phyloP scores from a whole-genome alignment of 2,329 filamentous ascomycete species.

The Ophiosphaerella herpotricha region DNA sequence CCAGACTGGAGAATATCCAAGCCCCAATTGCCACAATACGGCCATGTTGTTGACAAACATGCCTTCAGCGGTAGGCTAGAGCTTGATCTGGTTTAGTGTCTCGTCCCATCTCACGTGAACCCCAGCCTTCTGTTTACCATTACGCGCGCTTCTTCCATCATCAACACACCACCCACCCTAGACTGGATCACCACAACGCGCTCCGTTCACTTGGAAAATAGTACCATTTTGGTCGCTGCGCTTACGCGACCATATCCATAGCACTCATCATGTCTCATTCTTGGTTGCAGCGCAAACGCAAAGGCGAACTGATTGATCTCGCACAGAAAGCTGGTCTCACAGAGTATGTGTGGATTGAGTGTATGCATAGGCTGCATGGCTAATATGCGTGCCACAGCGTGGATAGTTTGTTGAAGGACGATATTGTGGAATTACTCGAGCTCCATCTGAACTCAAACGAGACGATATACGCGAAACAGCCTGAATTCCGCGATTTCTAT shows the following conservation, averaged over 20 bases:
- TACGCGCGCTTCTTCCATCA: conserved; percentile 22
- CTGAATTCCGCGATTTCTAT: conserved; percentile 76
- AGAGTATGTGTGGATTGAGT: conserved; percentile 62
- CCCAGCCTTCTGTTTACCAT: conserved; percentile 32
- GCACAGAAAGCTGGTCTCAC: conserved; percentile 72
- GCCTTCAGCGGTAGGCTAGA: no score
- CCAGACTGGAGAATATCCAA: no score
- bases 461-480: conserved; percentile 65
- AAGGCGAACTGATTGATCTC: conserved; percentile 76
- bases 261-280: conserved; percentile 63
- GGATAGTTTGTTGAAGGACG: conserved; percentile 74
- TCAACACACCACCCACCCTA: conserved; percentile 27
- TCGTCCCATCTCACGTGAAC: conserved; percentile 18
- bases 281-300: conserved; percentile 82
- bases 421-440: conserved; percentile 64
- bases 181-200: conserved; percentile 16
- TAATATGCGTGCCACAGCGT: conserved; percentile 56
- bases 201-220: conserved; percentile 16
- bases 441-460: conserved; percentile 62
- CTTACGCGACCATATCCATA: conserved; percentile 51
- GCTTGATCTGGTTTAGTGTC: no score
- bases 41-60: not conserved
- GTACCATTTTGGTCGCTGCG: conserved; percentile 51
- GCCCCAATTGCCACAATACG: not conserved
- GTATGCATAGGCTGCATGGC: conserved; percentile 1